Base-by-base conservation (phyloP, 1,284 basidiomycete species). In the Cryptococcus floricola region DNA sequence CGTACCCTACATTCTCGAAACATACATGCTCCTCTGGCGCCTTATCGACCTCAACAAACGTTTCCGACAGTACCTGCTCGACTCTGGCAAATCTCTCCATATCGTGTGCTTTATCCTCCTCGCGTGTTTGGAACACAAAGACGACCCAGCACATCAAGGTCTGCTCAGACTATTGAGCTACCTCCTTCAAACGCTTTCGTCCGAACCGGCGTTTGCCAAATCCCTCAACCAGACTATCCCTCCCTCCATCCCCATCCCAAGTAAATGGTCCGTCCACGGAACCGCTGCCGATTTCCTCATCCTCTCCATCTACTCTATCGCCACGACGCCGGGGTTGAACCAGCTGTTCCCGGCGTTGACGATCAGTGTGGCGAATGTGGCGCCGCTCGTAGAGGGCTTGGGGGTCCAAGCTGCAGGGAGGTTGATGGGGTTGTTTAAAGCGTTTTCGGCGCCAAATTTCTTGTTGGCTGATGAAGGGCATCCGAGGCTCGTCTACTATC, bases 31-130 rank as follows among this genome's bases (percentile, higher is more conserved):
- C 52, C 83, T 94, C 53, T 95, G 91, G 91, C 89, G 91, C 74
- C 83, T 91, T 74, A 80, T 94, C 43, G 93, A 95, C 64, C 76
- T 93, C 31, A 95, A 95, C 78, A 93, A 89, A 89, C 91, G 91
- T 85, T 93, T 95, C 77, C 83, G 88, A 14, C 76, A 80, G n/a
- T 87, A 87, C 70, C 76, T 92, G 7, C 77, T 92, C 39, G 87
- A 91, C 54, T 88, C 88, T 4, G 87, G 90, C 43, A 86, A 83
- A 72, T 84, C 84, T 3, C 84, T 84, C 69, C 86, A 91, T 65
- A 66, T 93, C 13, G 77, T 92, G 34, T 87, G 83, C 1, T 87
- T 88, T 70, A 81, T 95, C 41, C 75, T 94, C 16, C 86, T 87
- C 64, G 87, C 87, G 67, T 84, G 84, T 54, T 79, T 94, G 23